These are phyloP conservation scores for Coelastrella sp. DNA, from an alignment of 139 green algal species.

Conservation along the genomic window DNA sequence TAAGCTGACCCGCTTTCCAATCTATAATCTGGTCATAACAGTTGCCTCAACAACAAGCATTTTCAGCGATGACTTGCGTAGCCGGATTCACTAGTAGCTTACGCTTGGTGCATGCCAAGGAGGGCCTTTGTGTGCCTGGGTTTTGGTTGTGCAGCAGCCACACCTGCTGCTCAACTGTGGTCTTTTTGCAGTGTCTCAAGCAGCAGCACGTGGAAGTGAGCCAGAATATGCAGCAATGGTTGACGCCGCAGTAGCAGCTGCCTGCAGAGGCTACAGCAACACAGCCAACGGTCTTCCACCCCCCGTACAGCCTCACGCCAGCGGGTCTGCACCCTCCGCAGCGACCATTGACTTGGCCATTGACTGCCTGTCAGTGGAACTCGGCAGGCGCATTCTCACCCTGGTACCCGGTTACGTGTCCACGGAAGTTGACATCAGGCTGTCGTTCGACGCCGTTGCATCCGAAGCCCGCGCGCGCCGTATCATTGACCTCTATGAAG, in stretches of 20 bases:
- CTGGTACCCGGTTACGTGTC: slow-evolving; percentile 65
- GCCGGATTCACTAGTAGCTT: too few species aligned
- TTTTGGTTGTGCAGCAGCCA: not conserved
- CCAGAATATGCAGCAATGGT: slow-evolving; percentile 51
- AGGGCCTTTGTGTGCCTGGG: too few species aligned
- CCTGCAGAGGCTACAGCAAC: slow-evolving; percentile 34
- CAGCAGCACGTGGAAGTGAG: slow-evolving; percentile 49
- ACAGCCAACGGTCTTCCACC: slow-evolving; percentile 5
- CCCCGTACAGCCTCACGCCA: slow-evolving; percentile 3
- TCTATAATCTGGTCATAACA: too few species aligned
- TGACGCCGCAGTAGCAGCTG: slow-evolving; percentile 52
- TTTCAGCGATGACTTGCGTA: too few species aligned
- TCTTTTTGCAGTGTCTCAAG: slow-evolving; percentile 52
- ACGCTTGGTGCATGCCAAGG: too few species aligned
- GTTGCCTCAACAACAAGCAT: too few species aligned
- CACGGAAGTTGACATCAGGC: slow-evolving; percentile 61
- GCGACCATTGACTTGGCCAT: slow-evolving; percentile 59
- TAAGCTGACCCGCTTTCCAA: too few species aligned
- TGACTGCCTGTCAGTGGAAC: slow-evolving; percentile 61
- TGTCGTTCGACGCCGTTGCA: slow-evolving; percentile 56
- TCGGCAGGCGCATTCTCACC: slow-evolving; percentile 56
- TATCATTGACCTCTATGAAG: slow-evolving; percentile 66
- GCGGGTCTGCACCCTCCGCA: slow-evolving; percentile 4
- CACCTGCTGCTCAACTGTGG: not conserved
- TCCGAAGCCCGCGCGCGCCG: slow-evolving; percentile 53